Conservation (phyloP, 495 filamentous ascomycete species). For the Xylaria sp. region DNA sequence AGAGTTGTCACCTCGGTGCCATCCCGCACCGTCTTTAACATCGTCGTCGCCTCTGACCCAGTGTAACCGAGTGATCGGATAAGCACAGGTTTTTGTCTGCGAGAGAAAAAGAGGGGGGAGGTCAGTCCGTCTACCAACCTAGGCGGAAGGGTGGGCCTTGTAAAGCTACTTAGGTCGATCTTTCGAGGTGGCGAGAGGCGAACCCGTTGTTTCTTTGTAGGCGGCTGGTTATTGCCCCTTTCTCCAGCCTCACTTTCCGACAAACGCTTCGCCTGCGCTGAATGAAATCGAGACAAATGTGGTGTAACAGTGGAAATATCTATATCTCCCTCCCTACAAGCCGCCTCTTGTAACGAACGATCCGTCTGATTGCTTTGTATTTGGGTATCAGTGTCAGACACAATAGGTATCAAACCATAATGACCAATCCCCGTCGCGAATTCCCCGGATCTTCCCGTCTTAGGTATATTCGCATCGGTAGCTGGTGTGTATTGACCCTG, state of each 20-base stretch:
- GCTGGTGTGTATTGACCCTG: slow-evolving; percentile 29
- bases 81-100: slow-evolving; percentile 52
- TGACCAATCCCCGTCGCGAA: slow-evolving; percentile 37
- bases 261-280: slow-evolving; percentile 34
- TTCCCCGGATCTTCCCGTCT: slow-evolving; percentile 36
- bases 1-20: slow-evolving; percentile 65
- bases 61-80: slow-evolving; percentile 61
- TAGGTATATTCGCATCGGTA: slow-evolving; percentile 32
- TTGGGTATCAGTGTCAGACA: slow-evolving; percentile 31
- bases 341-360: slow-evolving; percentile 12
- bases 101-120: slow-evolving; percentile 67
- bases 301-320: slow-evolving; percentile 25
- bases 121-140: slow-evolving; percentile 37
- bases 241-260: slow-evolving; percentile 36
- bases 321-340: slow-evolving; percentile 9
- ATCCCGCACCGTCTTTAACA: slow-evolving; percentile 63
- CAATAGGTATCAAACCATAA: slow-evolving; percentile 39
- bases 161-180: slow-evolving; percentile 42
- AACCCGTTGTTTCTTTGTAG: slow-evolving; percentile 37
- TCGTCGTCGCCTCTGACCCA: slow-evolving; percentile 61
- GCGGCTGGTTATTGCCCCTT: slow-evolving; percentile 29
- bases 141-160: slow-evolving; percentile 37
- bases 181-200: slow-evolving; percentile 40
- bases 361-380: background rate
- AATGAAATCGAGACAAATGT: slow-evolving; percentile 31